Conservation (phyloP, 805 yeast genomes). For the Clavispora santaluciae region DNA sequence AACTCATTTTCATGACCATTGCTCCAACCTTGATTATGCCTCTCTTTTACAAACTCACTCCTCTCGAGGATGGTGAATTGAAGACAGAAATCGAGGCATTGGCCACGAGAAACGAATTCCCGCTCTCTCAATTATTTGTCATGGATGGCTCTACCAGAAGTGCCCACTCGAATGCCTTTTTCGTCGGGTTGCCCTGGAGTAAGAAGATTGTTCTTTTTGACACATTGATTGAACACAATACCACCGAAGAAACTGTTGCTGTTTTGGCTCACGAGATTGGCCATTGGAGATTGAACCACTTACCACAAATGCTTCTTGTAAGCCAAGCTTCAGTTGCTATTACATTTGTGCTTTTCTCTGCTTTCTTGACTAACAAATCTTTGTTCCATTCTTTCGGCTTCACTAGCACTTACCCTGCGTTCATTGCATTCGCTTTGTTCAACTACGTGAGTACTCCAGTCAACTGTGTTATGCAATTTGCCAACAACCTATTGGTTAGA, state of each 20-base stretch:
- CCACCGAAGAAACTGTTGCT: constrained; percentile 80
- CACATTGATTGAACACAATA: constrained; percentile 77
- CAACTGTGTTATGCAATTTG: constrained; percentile 62
- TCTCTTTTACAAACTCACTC: constrained; percentile 83
- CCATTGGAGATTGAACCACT: constrained; percentile 92
- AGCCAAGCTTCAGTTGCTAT: constrained; percentile 61
- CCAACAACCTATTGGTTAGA: constrained; percentile 69
- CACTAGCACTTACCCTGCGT: constrained; percentile 53
- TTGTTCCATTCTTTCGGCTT: constrained; percentile 81
- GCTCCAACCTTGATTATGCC: constrained; percentile 89
- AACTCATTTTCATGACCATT: constrained; percentile 67
- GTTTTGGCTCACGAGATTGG: constrained; percentile 98
- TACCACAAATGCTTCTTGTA: constrained; percentile 65
- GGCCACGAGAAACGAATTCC: constrained; percentile 75
- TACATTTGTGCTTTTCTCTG: constrained; percentile 70
- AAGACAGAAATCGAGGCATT: constrained; percentile 74
- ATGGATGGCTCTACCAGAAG: constrained; percentile 97
- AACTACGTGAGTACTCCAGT: constrained; percentile 75
- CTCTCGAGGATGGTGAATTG: constrained; percentile 86
- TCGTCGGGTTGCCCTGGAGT: constrained; percentile 94
- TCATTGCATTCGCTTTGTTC: constrained; percentile 79
- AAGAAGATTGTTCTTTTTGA: constrained; percentile 94
- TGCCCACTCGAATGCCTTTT: constrained; percentile 94
- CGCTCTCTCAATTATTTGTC: constrained; percentile 78
- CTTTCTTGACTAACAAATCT: constrained; percentile 73